Base-by-base conservation (phyloP, 768 basidiomycete genomes). In the Russula lepida region DNA sequence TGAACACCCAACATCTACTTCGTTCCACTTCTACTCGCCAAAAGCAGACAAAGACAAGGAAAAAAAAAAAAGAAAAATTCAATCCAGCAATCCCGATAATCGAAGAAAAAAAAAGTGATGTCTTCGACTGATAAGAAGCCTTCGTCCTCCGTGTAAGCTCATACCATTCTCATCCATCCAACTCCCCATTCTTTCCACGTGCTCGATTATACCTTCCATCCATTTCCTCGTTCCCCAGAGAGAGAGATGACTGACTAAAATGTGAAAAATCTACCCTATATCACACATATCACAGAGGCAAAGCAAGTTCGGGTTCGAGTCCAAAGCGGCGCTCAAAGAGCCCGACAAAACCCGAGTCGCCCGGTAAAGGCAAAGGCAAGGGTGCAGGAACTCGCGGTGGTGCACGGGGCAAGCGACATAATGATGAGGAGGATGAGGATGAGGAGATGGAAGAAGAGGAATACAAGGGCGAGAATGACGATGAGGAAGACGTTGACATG, bases 401-500 rank as follows among this genome's bases (percentile, higher is more conserved):
- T 32, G 30, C 30, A 6, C 30, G 11, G 11, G 11, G 19, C 17
- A 12, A 12, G 49, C 28, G n/a, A n/a, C 39, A 68, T 11, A 71
- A 71, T 11, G 71, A 71, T 60, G 70, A 54, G 43, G 69, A 66
- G 6, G 43, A 50, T 33, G 33, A n/a, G n/a, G 74, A 71, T 25
- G 71, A 70, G 0, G 74, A 51, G 11, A 12, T 70, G 25, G 28
- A n/a, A n/a, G 25, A 47, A 17, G 46, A 25, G 3, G 46, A 12
- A 7, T 28, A 51, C 9, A 32, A 21, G 4, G 49, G 32, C 9
- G 30, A 32, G 25, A 68, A 70, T 13, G 69, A 69, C 0, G 74
- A 76, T 0, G 74, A 74, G 0, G 73, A 72, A 19, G 71, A 71
- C 60, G 70, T 54, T 17, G 71, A 70, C 60, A 70, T 35, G 46